Evolutionary conservation across 805 yeast genomes (phyloP), one percentile per base, ranked within the genome.

Genomic region (Lipomyces japonicus): DNA sequence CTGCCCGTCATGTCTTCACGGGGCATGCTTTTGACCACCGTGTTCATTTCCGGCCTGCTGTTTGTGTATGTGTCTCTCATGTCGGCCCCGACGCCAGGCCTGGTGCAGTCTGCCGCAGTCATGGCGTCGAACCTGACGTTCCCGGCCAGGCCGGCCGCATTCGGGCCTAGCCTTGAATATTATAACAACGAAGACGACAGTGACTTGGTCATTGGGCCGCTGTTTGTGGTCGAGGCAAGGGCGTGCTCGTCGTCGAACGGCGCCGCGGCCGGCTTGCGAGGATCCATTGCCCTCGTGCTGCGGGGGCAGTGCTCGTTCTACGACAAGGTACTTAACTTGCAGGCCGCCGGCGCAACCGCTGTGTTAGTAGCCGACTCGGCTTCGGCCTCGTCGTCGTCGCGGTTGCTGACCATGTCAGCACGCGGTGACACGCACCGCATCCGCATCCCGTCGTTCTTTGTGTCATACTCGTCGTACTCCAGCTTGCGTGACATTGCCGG

Each of bases 221-320:
- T 65, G 21, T 42, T 43, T 22, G 60, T 60, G 12, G 59, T 64
- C 6, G 45, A 48, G 4, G 51, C 61, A 37, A 41, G 48, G 25
- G 67, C 58, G 21, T 63, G 68, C 43, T 52, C 14, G 9, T 36
- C 53, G 24, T 26, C 30, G 23, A 24, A 25, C 6, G 44, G 40
- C 26, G 56, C 52, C 22, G 41, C 43, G 26, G 60, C 61, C 41
- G 62, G 62, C 35, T 44, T 67, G 40, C 49, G 61, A 7, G 63
- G 50, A 37, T 53, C 61, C 37, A 61, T 71, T 39, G 74, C 70
- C 3, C 59, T 72, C 36, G 73, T 72, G 16, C 44, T 48, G 34
- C 63, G 82, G n/a, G 84, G 84, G 4, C 74, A 69, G 3, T 79
- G 84, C 65, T 72, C 79, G 21, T 77, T 80, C 60, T 78, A 75